Percentiles rank a stretch among this genome's conserved stretches.
Conservation (phyloP, 1,284 basidiomycete genomes). For the Porogramme epimiltina region DNA sequence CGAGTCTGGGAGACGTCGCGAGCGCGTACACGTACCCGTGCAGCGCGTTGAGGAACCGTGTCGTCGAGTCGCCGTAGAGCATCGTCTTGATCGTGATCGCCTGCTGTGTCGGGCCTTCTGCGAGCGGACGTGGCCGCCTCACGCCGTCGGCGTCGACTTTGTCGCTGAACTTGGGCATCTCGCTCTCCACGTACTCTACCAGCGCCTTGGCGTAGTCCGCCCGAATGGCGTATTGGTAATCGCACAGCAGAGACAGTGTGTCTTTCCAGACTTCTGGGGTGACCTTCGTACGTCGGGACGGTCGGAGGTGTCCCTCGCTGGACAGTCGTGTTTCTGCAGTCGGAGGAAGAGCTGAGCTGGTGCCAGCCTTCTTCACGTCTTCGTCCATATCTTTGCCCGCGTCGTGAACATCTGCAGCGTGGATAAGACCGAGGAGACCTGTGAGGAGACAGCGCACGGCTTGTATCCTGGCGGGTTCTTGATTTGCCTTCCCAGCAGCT, state of each 20-base stretch:
- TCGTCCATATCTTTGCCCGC: constrained; percentile 33
- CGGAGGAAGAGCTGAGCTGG: constrained; percentile 19
- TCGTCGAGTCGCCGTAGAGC: constrained; percentile 65
- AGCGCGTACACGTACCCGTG: constrained; percentile 81
- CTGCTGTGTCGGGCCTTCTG: constrained; percentile 49
- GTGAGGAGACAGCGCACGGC: constrained; percentile 76
- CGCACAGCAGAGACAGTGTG: constrained; percentile 81
- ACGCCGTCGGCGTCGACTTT: constrained; percentile 44
- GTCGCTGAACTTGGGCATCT: constrained; percentile 68
- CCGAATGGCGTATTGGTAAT: constrained; percentile 72
- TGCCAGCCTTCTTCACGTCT: constrained; percentile 23
- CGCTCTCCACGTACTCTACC: constrained; percentile 71
- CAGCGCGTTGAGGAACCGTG: constrained; percentile 75
- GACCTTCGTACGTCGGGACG: constrained; percentile 70
- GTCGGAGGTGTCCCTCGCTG: constrained; percentile 25
- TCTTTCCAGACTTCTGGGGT: constrained; percentile 88
- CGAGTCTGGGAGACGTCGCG: constrained; percentile 67
- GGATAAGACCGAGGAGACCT: constrained; percentile 74
- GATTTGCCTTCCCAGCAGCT: constrained; percentile 44
- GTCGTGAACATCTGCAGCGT: constrained; percentile 58
- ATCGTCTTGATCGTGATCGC: constrained; percentile 47
- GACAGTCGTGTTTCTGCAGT: constrained; percentile 14
- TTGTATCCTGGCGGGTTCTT: constrained; percentile 55
- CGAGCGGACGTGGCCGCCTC: constrained; percentile 43
- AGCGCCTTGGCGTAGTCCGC: constrained; percentile 77